Evolutionary conservation across 2,329 filamentous ascomycete genomes (phyloP).

Genomic region (Monilinia laxa): DNA sequence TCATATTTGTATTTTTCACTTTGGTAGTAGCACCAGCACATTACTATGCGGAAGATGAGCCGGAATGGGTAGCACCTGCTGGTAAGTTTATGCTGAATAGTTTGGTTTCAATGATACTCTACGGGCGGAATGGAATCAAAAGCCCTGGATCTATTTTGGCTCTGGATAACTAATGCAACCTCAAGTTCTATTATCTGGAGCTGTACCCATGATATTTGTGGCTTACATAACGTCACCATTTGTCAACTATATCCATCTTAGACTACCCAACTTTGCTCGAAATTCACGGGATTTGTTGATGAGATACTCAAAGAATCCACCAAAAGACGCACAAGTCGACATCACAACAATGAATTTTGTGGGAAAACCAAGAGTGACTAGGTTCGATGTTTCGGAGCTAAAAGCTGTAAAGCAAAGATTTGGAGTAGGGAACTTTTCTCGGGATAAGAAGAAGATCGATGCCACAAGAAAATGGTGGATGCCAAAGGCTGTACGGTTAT

Average conservation of each 20-base stretch:
- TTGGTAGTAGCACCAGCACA: conserved; percentile 56
- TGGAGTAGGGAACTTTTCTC: conserved; percentile 38
- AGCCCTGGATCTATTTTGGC: too few species aligned
- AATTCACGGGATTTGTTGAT: conserved; percentile 56
- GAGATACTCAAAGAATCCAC: conserved; percentile 51
- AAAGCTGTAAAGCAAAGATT: conserved; percentile 34
- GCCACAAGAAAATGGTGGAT: conserved; percentile 37
- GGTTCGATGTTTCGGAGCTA: conserved; percentile 36
- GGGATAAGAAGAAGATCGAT: conserved; percentile 34
- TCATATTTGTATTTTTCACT: conserved; percentile 65
- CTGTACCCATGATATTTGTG: conserved; percentile 64
- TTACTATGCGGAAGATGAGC: conserved; percentile 33
- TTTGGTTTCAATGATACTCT: not conserved
- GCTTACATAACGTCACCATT: conserved; percentile 66
- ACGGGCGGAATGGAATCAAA: not conserved
- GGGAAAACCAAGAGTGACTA: conserved; percentile 42
- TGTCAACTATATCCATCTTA: conserved; percentile 69
- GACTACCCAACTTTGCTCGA: conserved; percentile 65
- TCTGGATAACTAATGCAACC: conserved; percentile 19
- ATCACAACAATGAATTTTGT: conserved; percentile 45
- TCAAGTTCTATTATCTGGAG: conserved; percentile 57
- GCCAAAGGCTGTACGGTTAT: conserved; percentile 33
- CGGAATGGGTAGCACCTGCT: conserved; percentile 34
- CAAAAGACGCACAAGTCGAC: conserved; percentile 44
- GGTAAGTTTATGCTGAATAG: conserved; percentile 29